A percentile compares a stretch with the other conserved stretches of the same genome.
phyloP scores from a whole-genome alignment of 345 rosid genomes.

The Gossypium longicalyx region DNA sequence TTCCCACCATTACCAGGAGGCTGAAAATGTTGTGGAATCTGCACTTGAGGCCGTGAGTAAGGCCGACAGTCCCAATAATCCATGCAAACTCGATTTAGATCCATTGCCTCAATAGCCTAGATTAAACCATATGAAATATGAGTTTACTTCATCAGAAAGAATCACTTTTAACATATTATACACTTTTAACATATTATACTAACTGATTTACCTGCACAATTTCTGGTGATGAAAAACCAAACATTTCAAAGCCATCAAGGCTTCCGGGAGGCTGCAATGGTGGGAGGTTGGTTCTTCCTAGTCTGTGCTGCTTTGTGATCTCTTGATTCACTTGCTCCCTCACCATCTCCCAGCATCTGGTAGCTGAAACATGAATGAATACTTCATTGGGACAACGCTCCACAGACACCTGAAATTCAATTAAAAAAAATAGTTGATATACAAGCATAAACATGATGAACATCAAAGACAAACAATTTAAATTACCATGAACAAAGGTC shows the following conservation, averaged over 20 bases:
- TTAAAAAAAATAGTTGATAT: neutral
- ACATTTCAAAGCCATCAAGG: conserved; percentile 95
- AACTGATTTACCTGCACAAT: conserved; percentile 69
- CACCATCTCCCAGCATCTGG: conserved; percentile 99
- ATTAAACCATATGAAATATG: neutral
- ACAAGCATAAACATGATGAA: neutral
- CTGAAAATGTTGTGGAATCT: conserved; percentile 49
- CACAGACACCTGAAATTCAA: conserved; percentile 58
- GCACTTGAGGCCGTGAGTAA: conserved; percentile 75
- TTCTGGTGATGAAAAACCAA: conserved; percentile 90
- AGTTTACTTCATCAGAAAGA: neutral
- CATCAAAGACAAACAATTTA: neutral
- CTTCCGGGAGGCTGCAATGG: conserved; percentile 96
- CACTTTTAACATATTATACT: neutral
- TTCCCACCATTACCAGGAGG: conserved; percentile 23
- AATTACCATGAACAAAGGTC: conserved; percentile 84
- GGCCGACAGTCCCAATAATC: conserved; percentile 95
- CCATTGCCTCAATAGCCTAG: conserved; percentile 92
- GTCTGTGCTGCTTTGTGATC: conserved; percentile 74
- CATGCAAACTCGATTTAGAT: conserved; percentile 66
- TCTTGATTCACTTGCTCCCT: conserved; percentile 88
- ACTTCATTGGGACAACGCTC: conserved; percentile 76
- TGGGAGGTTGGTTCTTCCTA: conserved; percentile 69
- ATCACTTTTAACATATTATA: neutral
- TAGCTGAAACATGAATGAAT: conserved; percentile 73